phyloP scores from a whole-genome alignment of 768 basidiomycete genomes.

The Termitomyces sp. region DNA sequence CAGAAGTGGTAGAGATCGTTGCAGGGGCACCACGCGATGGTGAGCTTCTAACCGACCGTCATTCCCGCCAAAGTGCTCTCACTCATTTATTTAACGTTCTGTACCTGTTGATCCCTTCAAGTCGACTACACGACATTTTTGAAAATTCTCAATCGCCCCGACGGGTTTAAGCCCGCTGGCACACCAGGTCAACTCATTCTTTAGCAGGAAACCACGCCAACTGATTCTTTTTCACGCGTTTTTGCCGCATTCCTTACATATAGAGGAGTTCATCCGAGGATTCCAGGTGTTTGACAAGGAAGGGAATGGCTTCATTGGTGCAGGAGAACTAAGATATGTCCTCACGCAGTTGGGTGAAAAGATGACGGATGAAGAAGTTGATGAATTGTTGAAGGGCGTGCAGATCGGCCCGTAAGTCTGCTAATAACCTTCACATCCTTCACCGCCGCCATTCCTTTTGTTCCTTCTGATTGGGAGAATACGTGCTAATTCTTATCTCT shows the following conservation, averaged over 20 bases:
- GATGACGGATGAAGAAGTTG: constrained; percentile 97
- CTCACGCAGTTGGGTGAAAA: constrained; percentile 97
- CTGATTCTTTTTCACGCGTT: constrained; percentile 6
- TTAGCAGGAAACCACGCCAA: neutral
- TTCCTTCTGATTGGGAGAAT: neutral
- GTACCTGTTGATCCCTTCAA: constrained; percentile 23
- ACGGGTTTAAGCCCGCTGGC: constrained; percentile 91
- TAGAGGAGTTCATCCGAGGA: constrained; percentile 98
- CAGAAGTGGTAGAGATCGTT: constrained; percentile 88
- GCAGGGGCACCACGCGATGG: constrained; percentile 73
- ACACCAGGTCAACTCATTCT: constrained; percentile 16
- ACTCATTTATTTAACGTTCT: neutral
- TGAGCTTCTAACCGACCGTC: constrained; percentile 26
- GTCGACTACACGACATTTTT: constrained; percentile 95
- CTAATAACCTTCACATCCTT: neutral
- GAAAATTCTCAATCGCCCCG: constrained; percentile 88
- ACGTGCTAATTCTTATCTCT: constrained; percentile 3
- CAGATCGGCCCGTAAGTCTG: constrained; percentile 82
- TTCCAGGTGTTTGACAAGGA: constrained; percentile 99
- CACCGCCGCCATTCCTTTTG: neutral
- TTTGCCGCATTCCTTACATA: neutral
- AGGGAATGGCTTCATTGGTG: constrained; percentile 88
- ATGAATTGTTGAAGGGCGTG: constrained; percentile 95
- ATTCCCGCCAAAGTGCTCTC: constrained; percentile 1
- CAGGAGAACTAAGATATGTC: constrained; percentile 89